Base-by-base conservation (phyloP, 805 yeast species). In the Saccharomyces kudriavzevii region DNA sequence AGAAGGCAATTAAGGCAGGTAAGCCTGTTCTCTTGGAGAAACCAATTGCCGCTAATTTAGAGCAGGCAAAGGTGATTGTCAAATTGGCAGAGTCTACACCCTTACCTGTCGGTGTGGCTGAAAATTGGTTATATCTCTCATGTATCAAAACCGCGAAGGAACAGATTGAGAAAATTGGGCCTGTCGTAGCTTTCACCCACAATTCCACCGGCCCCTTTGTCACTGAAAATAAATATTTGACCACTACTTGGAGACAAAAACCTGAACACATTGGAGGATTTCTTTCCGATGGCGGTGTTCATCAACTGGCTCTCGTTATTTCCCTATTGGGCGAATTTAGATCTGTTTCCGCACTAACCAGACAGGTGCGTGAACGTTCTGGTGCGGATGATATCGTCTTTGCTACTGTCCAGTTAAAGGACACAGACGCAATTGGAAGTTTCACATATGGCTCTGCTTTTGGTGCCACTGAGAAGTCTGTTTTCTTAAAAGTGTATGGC, bases 201-300 rank as follows among this genome's bases (percentile, higher is more conserved):
- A 79, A 78, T 54, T 76, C 90, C 11, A 85, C 92, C 2, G 94
- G 94, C 27, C 80, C 89, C 9, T 87, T 83, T 75, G 77, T 80
- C 59, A 74, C 73, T 29, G 63, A 72, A 53, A 83, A 79, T 71
- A 81, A 84, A 65, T 87, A 86, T 64, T 66, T 82, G 55, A 68
- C 73, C 24, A 91, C 97, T 1, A 52, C 83, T 14, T 92, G 98
- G 98, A 85, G 97, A 77, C 81, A 79, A 67, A 77, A 84, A 49
- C 97, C 98, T 30, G 84, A 89, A 70, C 97, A 92, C 67, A 80
- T 90, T 60, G 98, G 98, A 52, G 97, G 97, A 0, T 91, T 77
- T 71, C 75, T 92, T 62, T 84, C 92, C 54, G 98, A 92, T 65
- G 97, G 97, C 64, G 98, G 97, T 67, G 98, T 92, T 25, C 98